phyloP scores from a whole-genome alignment of 345 rosid species.

The Streptanthus diversifolius region DNA sequence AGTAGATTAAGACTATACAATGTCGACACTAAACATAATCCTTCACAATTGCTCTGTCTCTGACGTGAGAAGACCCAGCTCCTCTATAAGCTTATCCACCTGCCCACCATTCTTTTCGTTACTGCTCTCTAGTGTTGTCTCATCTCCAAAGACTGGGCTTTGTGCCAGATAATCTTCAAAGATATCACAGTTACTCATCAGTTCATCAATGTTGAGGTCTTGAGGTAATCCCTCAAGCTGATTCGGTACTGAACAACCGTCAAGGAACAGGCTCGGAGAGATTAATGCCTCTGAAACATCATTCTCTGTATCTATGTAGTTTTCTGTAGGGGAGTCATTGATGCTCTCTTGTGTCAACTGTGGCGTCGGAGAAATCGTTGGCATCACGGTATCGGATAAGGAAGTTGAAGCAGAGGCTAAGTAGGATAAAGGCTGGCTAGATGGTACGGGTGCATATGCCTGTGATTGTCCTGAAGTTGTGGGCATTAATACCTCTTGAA shows the following conservation, averaged over 20 bases:
- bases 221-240: constrained; percentile 24
- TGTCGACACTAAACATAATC: not conserved
- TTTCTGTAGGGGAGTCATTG: constrained; percentile 11
- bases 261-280: constrained; percentile 22
- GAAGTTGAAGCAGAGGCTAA: constrained; percentile 18
- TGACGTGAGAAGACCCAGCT: constrained; percentile 27
- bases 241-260: constrained; percentile 20
- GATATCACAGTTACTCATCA: constrained; percentile 26
- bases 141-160: constrained; percentile 28
- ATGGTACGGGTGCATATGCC: not conserved
- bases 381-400: not conserved
- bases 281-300: constrained; percentile 9
- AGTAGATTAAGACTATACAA: constrained; percentile 17
- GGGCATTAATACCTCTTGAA: constrained; percentile 16
- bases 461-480: constrained; percentile 29
- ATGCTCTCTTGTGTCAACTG: constrained; percentile 1
- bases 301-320: constrained; percentile 22
- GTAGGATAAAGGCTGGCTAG: not conserved
- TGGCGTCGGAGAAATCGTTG: not conserved
- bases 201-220: constrained; percentile 26
- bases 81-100: constrained; percentile 25
- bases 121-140: not conserved
- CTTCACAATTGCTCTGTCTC: constrained; percentile 11
- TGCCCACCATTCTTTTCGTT: not conserved
- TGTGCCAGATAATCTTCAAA: constrained; percentile 14